Evolutionary conservation across 2,329 filamentous ascomycete species (phyloP).

Genomic region (Alternaria triticina): DNA sequence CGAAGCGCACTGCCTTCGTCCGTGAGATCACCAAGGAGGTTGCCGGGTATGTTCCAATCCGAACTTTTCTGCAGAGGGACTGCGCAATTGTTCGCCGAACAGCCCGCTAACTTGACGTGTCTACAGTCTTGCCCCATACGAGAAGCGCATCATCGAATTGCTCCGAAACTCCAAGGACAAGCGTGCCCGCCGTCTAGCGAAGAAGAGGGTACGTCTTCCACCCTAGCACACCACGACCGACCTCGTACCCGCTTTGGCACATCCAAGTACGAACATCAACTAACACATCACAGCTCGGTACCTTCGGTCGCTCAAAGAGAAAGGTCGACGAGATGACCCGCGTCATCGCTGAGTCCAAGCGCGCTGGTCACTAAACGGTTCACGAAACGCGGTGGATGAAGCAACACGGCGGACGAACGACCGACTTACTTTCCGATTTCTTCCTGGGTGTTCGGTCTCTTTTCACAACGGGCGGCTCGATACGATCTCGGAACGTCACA

Average conservation of each 20-base stretch:
- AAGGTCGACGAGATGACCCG: constrained; percentile 99
- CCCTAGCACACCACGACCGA: constrained; percentile 1
- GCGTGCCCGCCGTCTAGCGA: constrained; percentile 97
- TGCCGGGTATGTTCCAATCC: constrained; percentile 72
- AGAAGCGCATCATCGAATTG: constrained; percentile 98
- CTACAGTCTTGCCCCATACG: constrained; percentile 59
- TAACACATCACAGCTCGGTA: constrained; percentile 75
- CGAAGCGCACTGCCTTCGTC: constrained; percentile 96
- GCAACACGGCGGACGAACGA: constrained; percentile 31
- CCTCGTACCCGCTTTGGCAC: background rate
- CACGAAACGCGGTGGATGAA: constrained; percentile 29
- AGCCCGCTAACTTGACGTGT: constrained; percentile 12
- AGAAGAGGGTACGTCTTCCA: constrained; percentile 83
- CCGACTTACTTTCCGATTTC: constrained; percentile 41
- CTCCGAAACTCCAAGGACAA: constrained; percentile 99
- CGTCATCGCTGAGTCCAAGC: constrained; percentile 95
- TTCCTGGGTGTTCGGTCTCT: constrained; percentile 45
- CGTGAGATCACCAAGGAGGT: constrained; percentile 98
- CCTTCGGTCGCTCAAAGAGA: constrained; percentile 97
- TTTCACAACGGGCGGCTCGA: constrained; percentile 39
- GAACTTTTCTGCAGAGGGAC: background rate
- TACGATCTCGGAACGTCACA: constrained; percentile 37
- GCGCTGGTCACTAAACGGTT: constrained; percentile 68
- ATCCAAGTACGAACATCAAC: constrained; percentile 18
- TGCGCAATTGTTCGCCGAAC: background rate